Conservation (phyloP, 768 basidiomycete genomes). For the Phlebiopsis gigantea region DNA sequence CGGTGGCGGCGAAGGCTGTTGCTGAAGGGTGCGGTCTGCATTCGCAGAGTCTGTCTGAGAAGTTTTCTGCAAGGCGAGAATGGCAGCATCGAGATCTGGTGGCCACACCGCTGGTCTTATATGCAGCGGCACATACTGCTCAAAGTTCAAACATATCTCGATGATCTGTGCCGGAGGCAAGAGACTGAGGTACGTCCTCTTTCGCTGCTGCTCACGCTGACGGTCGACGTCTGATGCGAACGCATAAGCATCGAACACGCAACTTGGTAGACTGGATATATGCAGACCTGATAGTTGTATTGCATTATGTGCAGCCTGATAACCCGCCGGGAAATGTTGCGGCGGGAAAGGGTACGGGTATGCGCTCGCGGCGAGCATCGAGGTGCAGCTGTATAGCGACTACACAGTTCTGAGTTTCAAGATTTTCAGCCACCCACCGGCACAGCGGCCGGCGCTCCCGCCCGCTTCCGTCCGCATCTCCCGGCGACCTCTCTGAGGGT, state of each 20-base stretch:
- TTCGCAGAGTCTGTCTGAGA: constrained; percentile 4
- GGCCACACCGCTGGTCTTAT: constrained; percentile 71
- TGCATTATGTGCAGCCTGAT: background rate
- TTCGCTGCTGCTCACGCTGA: constrained; percentile 31
- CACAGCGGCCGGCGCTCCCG: background rate
- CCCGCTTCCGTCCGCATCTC: background rate
- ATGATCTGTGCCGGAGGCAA: constrained; percentile 69
- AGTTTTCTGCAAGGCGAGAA: constrained; percentile 40
- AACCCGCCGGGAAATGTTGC: background rate
- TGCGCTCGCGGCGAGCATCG: constrained; percentile 19
- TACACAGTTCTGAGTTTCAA: constrained; percentile 26
- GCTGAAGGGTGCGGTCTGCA: constrained; percentile 12
- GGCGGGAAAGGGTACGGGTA: constrained; percentile 12
- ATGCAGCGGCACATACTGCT: constrained; percentile 61
- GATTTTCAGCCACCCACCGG: constrained; percentile 26
- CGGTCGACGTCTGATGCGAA: constrained; percentile 33
- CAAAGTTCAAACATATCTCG: constrained; percentile 71
- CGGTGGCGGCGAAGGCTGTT: constrained; percentile 13
- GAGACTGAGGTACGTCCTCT: constrained; percentile 57
- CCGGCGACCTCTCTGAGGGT: background rate
- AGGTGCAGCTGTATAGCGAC: constrained; percentile 25
- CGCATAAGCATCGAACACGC: background rate
- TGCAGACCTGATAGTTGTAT: constrained; percentile 11
- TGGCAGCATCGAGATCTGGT: constrained; percentile 58
- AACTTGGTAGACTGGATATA: background rate